These are phyloP conservation scores for Blumeriella jaapii DNA, from an alignment of 2,329 filamentous ascomycete genomes.

Conservation along the genomic window DNA sequence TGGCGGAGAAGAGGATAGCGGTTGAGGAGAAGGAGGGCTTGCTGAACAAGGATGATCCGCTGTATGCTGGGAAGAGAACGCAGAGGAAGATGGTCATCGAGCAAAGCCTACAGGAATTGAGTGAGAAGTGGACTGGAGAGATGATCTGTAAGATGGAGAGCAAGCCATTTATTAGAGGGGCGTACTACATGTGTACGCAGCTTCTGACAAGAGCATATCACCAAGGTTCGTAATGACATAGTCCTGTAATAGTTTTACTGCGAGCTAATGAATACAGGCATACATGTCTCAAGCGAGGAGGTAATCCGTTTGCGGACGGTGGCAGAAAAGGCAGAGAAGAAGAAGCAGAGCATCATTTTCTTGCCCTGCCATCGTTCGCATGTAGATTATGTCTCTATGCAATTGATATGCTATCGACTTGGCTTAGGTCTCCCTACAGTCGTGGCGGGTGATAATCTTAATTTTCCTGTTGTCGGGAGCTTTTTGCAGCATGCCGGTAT, in stretches of 20 bases:
- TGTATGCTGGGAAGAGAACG: slow-evolving; percentile 40
- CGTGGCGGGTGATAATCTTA: slow-evolving; percentile 91
- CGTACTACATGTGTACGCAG: slow-evolving; percentile 83
- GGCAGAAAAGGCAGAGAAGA: slow-evolving; percentile 68
- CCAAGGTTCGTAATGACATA: slow-evolving; percentile 55
- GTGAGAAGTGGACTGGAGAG: slow-evolving; percentile 75
- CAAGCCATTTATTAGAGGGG: slow-evolving; percentile 80
- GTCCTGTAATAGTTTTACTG: not conserved
- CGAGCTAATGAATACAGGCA: slow-evolving; percentile 33
- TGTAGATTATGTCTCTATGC: slow-evolving; percentile 89
- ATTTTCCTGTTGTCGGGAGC: slow-evolving; percentile 78
- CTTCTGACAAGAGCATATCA: slow-evolving; percentile 87
- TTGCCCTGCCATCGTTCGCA: slow-evolving; percentile 90
- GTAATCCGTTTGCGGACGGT: slow-evolving; percentile 72
- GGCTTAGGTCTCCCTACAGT: slow-evolving; percentile 83
- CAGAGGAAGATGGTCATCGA: slow-evolving; percentile 55
- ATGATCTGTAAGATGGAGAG: slow-evolving; percentile 99
- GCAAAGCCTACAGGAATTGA: slow-evolving; percentile 63
- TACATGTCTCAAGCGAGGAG: slow-evolving; percentile 92
- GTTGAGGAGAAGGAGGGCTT: slow-evolving; percentile 69
- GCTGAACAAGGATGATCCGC: slow-evolving; percentile 43
- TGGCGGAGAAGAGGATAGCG: slow-evolving; percentile 63
- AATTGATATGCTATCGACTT: slow-evolving; percentile 89
- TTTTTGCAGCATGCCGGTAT: slow-evolving; percentile 85
- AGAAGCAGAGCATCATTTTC: slow-evolving; percentile 94